Base-by-base conservation (phyloP, 2,329 filamentous ascomycete genomes). In the Calonectria honghensis region DNA sequence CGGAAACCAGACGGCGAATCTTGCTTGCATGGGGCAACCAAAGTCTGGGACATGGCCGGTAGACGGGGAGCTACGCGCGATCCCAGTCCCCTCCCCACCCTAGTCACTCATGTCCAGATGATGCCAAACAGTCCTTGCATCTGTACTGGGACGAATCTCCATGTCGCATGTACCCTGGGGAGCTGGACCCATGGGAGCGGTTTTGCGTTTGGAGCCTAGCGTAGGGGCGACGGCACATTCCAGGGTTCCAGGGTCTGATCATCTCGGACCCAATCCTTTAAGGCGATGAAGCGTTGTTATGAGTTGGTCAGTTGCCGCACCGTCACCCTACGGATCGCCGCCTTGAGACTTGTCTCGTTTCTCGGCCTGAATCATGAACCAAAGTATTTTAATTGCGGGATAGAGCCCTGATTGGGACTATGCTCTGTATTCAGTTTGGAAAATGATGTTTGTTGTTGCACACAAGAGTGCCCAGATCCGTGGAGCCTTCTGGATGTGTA, bases 111-210 rank as follows among this genome's bases (percentile, higher is more conserved):
- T 69, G 50, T 73, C 73, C 69, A 79, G 70, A 74, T 72, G 76
- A 79, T 77, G 75, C 75, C 67, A 78, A 78, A 77, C 54, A 76
- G 63, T 73, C 75, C 73, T 74, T 77, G 65, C 69, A 67, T 75
- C 75, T 78, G 77, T 70, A 75, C 73, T 71, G 74, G 72, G 70
- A 54, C 73, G 57, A 74, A 70, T 75, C 72, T 72, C 70, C 70
- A 73, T 71, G 35, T 61, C 50, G 66, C 57, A 65, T 68, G 63
- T 72, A 72, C 67, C 70, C 68, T 51, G 68, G 65, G 70, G 72
- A 73, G 72, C 73, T 80, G 73, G 78, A 72, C 76, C 79, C 79
- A 80, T 81, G 78, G 78, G 74, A 79, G 78, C 75, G 79, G 79
- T 76, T 80, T 81, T 78, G 61, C 71, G 54, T 72, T 76, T 77